phyloP scores from a whole-genome alignment of 441 rosid species.

The Jatropha podagrica region DNA sequence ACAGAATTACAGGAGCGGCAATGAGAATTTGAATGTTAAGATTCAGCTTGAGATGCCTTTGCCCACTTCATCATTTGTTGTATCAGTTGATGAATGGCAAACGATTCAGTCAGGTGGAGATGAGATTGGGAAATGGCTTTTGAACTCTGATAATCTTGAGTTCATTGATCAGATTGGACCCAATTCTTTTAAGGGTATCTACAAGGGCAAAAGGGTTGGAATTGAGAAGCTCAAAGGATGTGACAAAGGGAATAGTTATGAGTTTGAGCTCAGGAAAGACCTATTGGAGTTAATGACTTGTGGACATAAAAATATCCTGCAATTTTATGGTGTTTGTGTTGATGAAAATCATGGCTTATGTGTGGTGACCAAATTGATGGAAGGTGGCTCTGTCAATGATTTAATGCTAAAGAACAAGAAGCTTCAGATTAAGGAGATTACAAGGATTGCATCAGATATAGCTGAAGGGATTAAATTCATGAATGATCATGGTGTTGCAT shows the following conservation, averaged over 20 bases:
- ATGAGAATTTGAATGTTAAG: conserved; percentile 41
- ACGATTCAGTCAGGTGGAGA: conserved; percentile 67
- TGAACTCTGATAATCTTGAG: conserved; percentile 73
- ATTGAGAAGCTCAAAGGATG: conserved; percentile 96
- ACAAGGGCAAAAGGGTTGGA: conserved; percentile 71
- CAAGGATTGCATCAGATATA: conserved; percentile 67
- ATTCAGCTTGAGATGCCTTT: conserved; percentile 76
- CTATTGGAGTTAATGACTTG: conserved; percentile 88
- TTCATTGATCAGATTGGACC: conserved; percentile 71
- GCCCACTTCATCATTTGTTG: conserved; percentile 60
- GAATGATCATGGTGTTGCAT: conserved; percentile 84
- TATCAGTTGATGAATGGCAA: conserved; percentile 90
- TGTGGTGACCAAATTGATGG: conserved; percentile 82
- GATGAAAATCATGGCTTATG: conserved; percentile 92
- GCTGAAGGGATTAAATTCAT: conserved; percentile 82
- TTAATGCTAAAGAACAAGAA: conserved; percentile 73
- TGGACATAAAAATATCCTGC: conserved; percentile 82
- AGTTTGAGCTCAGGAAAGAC: conserved; percentile 77
- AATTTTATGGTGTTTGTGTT: conserved; percentile 77
- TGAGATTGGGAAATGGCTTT: conserved; percentile 75
- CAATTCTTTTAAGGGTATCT: conserved; percentile 64
- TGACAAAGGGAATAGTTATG: conserved; percentile 85
- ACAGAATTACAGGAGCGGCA: conserved; percentile 46
- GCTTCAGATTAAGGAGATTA: conserved; percentile 72
- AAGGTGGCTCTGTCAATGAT: conserved; percentile 85